These are phyloP conservation scores for Stephania cephalantha DNA, from an alignment of 164 flowering plant genomes.

Conservation along the genomic window DNA sequence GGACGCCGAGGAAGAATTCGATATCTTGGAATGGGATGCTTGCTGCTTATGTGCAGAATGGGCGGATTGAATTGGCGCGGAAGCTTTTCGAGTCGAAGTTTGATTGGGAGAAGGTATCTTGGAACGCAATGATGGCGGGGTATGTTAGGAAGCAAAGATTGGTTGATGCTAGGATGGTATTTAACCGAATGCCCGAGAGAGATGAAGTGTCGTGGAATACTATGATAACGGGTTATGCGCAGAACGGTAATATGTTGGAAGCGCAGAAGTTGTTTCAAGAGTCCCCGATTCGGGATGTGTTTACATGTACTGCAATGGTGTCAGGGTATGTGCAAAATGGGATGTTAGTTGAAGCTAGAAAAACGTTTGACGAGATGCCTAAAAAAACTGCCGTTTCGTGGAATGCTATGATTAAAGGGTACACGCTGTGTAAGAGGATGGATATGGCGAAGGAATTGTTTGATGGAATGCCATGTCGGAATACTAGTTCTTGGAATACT, in stretches of 20 bases:
- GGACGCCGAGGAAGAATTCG: constrained; percentile 6
- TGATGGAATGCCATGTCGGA: constrained; percentile 65
- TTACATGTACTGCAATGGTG: constrained; percentile 69
- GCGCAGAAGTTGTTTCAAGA: constrained; percentile 64
- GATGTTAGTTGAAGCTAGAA: constrained; percentile 59
- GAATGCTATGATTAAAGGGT: constrained; percentile 91
- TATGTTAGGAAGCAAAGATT: constrained; percentile 60
- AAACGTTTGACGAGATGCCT: constrained; percentile 71
- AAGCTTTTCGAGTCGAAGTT: too few species aligned
- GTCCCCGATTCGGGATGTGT: constrained; percentile 60
- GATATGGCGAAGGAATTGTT: constrained; percentile 69
- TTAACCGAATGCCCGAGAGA: constrained; percentile 60
- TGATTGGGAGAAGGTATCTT: too few species aligned
- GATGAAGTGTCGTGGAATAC: constrained; percentile 89
- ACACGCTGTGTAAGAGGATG: constrained; percentile 53
- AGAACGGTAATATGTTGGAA: constrained; percentile 50
- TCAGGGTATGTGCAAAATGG: constrained; percentile 86
- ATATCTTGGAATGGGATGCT: constrained; percentile 10
- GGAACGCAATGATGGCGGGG: constrained; percentile 28
- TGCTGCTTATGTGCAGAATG: constrained; percentile 5
- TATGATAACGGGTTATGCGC: constrained; percentile 76
- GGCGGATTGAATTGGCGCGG: too few species aligned
- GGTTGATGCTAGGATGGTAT: constrained; percentile 52
- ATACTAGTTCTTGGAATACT: constrained; percentile 86
- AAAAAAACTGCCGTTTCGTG: constrained; percentile 71